A percentile compares a stretch with the other conserved stretches of the same genome.
Conservation (phyloP, 345 rosid genomes). For the Euphorbia peplus region DNA sequence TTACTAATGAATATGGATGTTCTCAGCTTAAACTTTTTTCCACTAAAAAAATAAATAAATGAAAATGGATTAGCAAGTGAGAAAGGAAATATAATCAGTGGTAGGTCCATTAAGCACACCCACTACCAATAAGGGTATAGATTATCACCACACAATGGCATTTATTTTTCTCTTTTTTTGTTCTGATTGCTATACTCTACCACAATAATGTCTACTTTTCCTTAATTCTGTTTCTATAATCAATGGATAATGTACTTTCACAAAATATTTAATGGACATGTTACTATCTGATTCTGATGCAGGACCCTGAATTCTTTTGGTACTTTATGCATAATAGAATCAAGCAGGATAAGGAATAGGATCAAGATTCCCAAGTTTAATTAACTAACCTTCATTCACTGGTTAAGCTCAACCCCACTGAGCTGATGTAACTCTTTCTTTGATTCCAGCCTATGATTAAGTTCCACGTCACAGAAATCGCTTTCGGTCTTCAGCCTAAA, state of each 20-base stretch:
- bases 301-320: slow-evolving; percentile 13
- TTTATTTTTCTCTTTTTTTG: no score
- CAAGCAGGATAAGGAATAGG: slow-evolving; percentile 3
- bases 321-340: slow-evolving; percentile 6
- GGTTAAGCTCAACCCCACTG: neutral
- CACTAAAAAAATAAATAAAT: no score
- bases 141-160: neutral
- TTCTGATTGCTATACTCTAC: neutral
- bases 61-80: no score
- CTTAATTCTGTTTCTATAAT: no score
- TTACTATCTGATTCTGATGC: neutral
- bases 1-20: no score
- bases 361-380: neutral
- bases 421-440: neutral
- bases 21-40: no score
- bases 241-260: no score
- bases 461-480: neutral
- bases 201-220: neutral
- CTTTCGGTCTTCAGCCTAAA: neutral
- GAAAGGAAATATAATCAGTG: no score
- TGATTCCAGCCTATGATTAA: slow-evolving; percentile 1
- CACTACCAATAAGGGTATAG: neutral
- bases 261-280: slow-evolving; percentile 1
- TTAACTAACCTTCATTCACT: slow-evolving; percentile 5
- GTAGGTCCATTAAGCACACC: slow-evolving; percentile 17